Conservation (phyloP, 441 rosid species). For the Flueggea neowawraea region DNA sequence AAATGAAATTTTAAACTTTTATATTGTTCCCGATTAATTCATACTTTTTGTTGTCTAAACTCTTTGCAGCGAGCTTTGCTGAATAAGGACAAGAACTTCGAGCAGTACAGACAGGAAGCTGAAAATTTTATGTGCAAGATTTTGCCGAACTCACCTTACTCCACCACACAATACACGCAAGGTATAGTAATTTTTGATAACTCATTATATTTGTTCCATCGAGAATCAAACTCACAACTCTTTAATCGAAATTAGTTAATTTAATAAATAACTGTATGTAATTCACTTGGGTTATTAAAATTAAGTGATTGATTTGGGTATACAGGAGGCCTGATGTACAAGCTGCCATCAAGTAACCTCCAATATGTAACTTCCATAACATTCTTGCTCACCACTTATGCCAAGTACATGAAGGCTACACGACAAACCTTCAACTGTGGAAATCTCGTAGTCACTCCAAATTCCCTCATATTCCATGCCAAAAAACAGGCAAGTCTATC, state of each 20-base stretch:
- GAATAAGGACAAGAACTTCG: conserved; percentile 47
- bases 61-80: conserved; percentile 47
- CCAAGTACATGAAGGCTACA: conserved; percentile 65
- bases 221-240: no score
- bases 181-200: conserved; percentile 61
- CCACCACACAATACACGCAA: conserved; percentile 73
- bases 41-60: no score
- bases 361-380: conserved; percentile 84
- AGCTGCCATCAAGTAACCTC: conserved; percentile 58
- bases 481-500: conserved; percentile 51
- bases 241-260: no score
- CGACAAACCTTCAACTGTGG: conserved; percentile 64
- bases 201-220: no score
- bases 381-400: conserved; percentile 75
- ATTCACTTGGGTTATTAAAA: background rate
- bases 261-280: conserved; percentile 10
- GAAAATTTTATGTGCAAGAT: conserved; percentile 82
- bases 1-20: no score
- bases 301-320: no score
- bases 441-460: conserved; percentile 46
- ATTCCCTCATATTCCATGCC: conserved; percentile 42
- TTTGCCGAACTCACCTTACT: conserved; percentile 74
- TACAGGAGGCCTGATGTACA: conserved; percentile 78
- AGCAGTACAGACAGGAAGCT: conserved; percentile 51
- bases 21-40: no score